Base-by-base conservation (phyloP, 148 eudicot genomes). In the Amaranthus cruentus region DNA sequence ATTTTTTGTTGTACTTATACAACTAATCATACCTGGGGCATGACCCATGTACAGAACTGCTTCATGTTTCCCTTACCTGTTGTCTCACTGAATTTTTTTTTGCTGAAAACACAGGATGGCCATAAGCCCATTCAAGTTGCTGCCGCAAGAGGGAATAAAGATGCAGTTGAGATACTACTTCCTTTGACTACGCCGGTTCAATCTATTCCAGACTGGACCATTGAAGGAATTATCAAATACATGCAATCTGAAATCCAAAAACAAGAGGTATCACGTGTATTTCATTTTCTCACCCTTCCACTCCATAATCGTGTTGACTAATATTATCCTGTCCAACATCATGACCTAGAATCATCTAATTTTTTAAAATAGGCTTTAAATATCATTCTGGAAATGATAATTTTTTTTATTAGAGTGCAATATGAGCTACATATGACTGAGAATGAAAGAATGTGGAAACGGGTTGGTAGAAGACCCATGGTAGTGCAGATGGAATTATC, bases 111-210 rank as follows among this genome's bases (percentile, higher is more conserved):
- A 55, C 94, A 95, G 99, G 96, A 92, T 69, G 96, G 91, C 42
- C 73, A 77, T 58, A 88, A 78, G 86, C 91, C 99, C 42, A 84
- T 92, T 67, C 87, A 92, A 69, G 88, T 90, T 73, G 96, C 97
- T 66, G 99, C 96, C 56, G 79, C 81, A 63, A 85, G 96, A 81
- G 90, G 94, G 65, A 87, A 87, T 64, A 79, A 78, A 67, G 55
- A 21, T 58, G 89, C 81, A 69, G 96, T 95, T 77, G 90, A 92
- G 84, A 77, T 81, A 77, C 85, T 95, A 61, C 81, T 90, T 63
- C 90, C 96, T 4, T 75, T 85, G 77, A 90, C 97, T 58, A 79
- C 83, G 5, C 81, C 83, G 59, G 58, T 86, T 8, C 63, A 86
- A 76, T 79, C 76, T 73, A 77, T 88, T 84, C 77, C 83, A 73